Base-by-base conservation (phyloP, 768 basidiomycete genomes). In the Rhizopogon vesiculosus region DNA sequence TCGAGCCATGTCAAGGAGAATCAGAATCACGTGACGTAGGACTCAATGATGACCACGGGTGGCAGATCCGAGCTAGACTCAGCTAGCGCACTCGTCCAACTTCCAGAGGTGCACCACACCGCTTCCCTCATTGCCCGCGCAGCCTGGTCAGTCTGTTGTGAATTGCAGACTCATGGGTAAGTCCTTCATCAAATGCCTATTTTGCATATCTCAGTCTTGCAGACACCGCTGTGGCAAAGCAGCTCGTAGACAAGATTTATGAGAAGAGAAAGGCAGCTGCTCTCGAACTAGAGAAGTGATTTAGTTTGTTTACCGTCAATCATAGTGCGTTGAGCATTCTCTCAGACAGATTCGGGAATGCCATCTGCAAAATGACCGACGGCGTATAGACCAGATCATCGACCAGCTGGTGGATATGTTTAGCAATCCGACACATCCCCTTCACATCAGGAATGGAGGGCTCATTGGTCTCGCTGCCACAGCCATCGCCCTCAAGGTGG, bases 331-430 rank as follows among this genome's bases (percentile, higher is more conserved):
- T 49, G 9, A 49, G 1, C 22, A 8, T 49, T 49, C 15, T 22
- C 42, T 33, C 60, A 91, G 89, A 63, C 89, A 89, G 66, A 87
- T 97, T 57, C 85, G 91, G 64, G 92, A 95, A 72, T 91, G 87
- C 63, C 84, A 91, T 59, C 83, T 83, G 61, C 85, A 87, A 69
- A 85, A 86, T 39, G 94, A 97, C 70, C 80, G 85, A 49, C 81
- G 85, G 18, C 83, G 89, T 16, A 95, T 97, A 64, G 78, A 77
- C 60, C 82, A 87, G 64, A 97, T 98, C 61, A 86, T 98, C 57
- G 91, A 94, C 74, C 95, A 98, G 64, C 81, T 98, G 58, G 90
- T 94, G 57, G 92, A 93, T 18, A 92, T 98, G 86, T 96, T 95
- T 76, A 88, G 80, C 66, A 88, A 89, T 61, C 72, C 82, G 18